Conservation (phyloP, 2,329 filamentous ascomycete genomes). For the Penicillium olsonii region DNA sequence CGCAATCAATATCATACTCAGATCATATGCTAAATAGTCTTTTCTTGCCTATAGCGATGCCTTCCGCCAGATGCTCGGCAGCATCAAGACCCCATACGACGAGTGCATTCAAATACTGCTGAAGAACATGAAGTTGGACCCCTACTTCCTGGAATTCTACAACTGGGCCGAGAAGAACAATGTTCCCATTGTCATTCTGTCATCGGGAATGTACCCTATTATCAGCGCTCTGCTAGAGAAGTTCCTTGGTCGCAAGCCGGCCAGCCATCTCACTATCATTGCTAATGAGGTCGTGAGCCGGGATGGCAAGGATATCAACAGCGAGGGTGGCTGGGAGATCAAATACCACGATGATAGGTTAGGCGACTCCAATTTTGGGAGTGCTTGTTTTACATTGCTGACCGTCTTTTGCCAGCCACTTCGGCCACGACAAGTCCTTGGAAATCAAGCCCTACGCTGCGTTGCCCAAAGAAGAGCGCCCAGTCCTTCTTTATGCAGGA, state of each 20-base stretch:
- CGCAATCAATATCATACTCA: background rate
- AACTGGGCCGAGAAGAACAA: slow-evolving; percentile 78
- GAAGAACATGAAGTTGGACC: slow-evolving; percentile 84
- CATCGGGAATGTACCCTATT: slow-evolving; percentile 88
- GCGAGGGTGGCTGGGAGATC: slow-evolving; percentile 84
- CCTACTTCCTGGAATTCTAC: slow-evolving; percentile 85
- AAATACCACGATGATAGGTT: slow-evolving; percentile 83
- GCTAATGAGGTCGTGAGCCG: slow-evolving; percentile 74
- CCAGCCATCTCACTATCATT: slow-evolving; percentile 76
- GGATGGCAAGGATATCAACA: slow-evolving; percentile 72
- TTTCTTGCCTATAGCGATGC: slow-evolving; percentile 60
- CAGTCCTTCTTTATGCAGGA: slow-evolving; percentile 89
- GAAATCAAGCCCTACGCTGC: slow-evolving; percentile 80
- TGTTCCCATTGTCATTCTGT: slow-evolving; percentile 88
- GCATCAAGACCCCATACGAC: slow-evolving; percentile 75
- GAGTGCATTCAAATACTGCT: slow-evolving; percentile 78
- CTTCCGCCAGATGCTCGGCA: slow-evolving; percentile 91
- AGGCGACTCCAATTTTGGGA: slow-evolving; percentile 20
- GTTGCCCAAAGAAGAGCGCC: slow-evolving; percentile 67
- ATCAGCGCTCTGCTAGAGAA: slow-evolving; percentile 80
- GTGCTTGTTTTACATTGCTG: background rate
- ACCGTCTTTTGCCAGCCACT: slow-evolving; percentile 56
- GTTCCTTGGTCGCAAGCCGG: slow-evolving; percentile 75
- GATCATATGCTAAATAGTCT: slow-evolving; percentile 1
- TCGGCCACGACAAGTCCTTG: slow-evolving; percentile 96